A percentile compares a stretch with the other conserved stretches of the same genome.
Evolutionary conservation across 495 filamentous ascomycete genomes (phyloP).

Genomic region (Pyrenopolyporus hunteri): DNA sequence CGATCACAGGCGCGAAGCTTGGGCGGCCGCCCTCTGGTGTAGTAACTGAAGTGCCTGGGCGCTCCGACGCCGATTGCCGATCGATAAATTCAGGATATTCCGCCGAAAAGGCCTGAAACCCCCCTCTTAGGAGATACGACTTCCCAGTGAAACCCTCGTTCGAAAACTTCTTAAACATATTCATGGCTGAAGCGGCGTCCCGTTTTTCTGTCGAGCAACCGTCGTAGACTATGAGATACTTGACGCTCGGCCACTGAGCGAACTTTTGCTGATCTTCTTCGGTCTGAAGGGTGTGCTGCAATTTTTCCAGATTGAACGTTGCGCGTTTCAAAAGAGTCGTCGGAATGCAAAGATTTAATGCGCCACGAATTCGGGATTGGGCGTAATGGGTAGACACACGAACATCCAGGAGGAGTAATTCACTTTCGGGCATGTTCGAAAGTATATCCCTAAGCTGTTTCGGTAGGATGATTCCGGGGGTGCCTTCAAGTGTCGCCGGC

Average conservation of each 20-base stretch:
- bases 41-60: constrained; percentile 50
- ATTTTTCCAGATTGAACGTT: constrained; percentile 88
- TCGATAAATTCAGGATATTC: constrained; percentile 58
- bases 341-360: constrained; percentile 92
- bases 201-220: constrained; percentile 72
- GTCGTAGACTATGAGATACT: constrained; percentile 88
- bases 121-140: constrained; percentile 70
- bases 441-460: constrained; percentile 71
- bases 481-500: constrained; percentile 53
- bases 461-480: constrained; percentile 64
- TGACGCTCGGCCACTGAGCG: constrained; percentile 72
- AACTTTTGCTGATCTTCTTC: constrained; percentile 76
- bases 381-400: constrained; percentile 84
- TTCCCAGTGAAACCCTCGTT: constrained; percentile 81
- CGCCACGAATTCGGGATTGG: constrained; percentile 72
- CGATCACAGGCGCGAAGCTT: constrained; percentile 75
- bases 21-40: constrained; percentile 45
- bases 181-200: constrained; percentile 76
- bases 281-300: constrained; percentile 84
- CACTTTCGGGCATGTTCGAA: constrained; percentile 55
- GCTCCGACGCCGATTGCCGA: constrained; percentile 44
- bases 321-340: constrained; percentile 91
- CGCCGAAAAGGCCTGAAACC: constrained; percentile 58
- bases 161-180: constrained; percentile 91
- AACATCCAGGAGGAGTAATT: constrained; percentile 82